Percentiles rank a stretch among this genome's conserved stretches.
phyloP scores from a whole-genome alignment of 352 stramenopile genomes.

The Phytophthora cactorum region DNA sequence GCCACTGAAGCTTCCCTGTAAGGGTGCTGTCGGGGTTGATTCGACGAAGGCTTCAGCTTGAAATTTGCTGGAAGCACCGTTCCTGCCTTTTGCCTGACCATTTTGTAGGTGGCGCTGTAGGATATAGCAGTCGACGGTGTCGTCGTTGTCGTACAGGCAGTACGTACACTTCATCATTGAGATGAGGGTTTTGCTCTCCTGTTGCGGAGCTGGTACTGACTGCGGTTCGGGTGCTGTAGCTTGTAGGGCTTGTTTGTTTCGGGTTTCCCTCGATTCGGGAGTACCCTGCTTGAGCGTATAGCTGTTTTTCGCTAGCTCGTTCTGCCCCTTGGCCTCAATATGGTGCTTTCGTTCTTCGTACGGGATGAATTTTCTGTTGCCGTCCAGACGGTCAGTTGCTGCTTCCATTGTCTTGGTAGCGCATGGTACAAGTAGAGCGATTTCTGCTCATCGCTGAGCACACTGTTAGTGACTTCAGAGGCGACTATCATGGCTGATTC shows the following conservation, averaged over 20 bases:
- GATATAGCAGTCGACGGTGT: constrained; percentile 21
- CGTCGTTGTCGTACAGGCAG: constrained; percentile 16
- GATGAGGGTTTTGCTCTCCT: neutral
- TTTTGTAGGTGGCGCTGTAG: constrained; percentile 17
- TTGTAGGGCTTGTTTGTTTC: constrained; percentile 13
- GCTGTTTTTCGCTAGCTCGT: constrained; percentile 11
- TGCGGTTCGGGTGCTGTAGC: neutral
- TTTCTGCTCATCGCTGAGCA: neutral
- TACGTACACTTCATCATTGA: constrained; percentile 9
- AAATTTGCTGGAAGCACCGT: constrained; percentile 21
- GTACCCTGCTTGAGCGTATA: constrained; percentile 13
- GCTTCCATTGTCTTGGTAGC: neutral
- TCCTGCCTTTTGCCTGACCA: constrained; percentile 20
- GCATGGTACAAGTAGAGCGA: neutral
- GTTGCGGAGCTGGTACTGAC: neutral
- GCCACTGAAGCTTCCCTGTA: neutral
- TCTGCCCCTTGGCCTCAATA: constrained; percentile 14
- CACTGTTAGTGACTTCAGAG: neutral
- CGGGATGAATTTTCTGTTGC: neutral
- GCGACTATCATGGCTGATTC: constrained; percentile 7
- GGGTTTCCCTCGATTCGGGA: constrained; percentile 4
- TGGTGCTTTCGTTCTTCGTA: neutral
- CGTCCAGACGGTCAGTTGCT: neutral
- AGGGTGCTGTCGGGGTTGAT: neutral
- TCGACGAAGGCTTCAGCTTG: constrained; percentile 1